Base-by-base conservation (phyloP, 352 stramenopile species). In the Globisporangium cylindrosporum region DNA sequence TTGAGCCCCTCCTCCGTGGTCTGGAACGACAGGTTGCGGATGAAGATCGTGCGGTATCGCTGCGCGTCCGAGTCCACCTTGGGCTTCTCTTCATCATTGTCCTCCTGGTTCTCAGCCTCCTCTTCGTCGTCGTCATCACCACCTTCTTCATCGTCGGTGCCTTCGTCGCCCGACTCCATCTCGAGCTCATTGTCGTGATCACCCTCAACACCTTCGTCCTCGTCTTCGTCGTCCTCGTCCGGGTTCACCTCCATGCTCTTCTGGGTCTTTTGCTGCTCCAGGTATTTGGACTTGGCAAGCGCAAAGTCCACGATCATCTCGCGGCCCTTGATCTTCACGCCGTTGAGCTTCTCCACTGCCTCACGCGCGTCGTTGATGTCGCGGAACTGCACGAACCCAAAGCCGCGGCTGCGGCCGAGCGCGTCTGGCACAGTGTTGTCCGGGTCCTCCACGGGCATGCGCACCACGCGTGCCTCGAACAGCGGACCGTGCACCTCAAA, bases 241-340 rank as follows among this genome's bases (percentile, higher is more conserved):
- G 59, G 56, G 22, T 68, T 71, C 22, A 73, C 65, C 22, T 71
- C 66, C 10, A 71, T 66, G 18, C 62, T 68, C 32, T 86, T 68
- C 14, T 78, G 62, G 38, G 82, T 68, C 66, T 87, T 82, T 64
- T 91, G 81, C 73, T 90, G 80, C 64, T 92, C 77, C 29, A 92
- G 34, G 60, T 93, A 94, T 66, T 95, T 89, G 18, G 76, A 73
- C 70, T 95, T 94, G 12, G 86, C 82, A 29, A 95, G 64, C 43
- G 88, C 88, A 72, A 91, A 93, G 80, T 95, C 88, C 34, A 95
- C 88, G 68, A 94, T 84, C 77, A 95, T 93, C 69, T 93, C 81
- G 55, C 88, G 84, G 53, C 86, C 88, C 63, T 92, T 93, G 34
- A 95, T 72, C 61, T 94, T 94, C 32, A 71, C 71, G 64, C 85